These are phyloP conservation scores for Penicillium macrosclerotiorum DNA, from an alignment of 495 filamentous ascomycete genomes.

Conservation along the genomic window DNA sequence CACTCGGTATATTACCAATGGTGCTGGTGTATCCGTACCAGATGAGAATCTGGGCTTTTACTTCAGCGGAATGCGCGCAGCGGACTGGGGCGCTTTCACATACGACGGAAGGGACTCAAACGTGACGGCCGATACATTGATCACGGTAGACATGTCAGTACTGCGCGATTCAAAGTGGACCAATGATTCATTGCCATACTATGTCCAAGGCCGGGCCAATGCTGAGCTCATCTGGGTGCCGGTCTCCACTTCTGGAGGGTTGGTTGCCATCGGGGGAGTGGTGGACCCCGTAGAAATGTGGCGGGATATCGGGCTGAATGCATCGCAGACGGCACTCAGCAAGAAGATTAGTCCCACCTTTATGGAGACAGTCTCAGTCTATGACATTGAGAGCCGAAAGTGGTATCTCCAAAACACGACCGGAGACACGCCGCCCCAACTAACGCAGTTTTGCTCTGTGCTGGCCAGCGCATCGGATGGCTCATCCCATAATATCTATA, in stretches of 20 bases:
- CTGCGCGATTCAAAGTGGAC: conserved; percentile 51
- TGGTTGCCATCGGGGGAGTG: conserved; percentile 70
- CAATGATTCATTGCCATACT: conserved; percentile 52
- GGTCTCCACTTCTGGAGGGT: conserved; percentile 57
- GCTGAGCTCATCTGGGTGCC: conserved; percentile 72
- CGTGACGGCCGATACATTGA: conserved; percentile 42
- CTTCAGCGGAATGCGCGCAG: conserved; percentile 60
- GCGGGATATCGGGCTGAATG: conserved; percentile 12
- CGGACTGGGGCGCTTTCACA: conserved; percentile 46
- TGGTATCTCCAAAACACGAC: conserved; percentile 60
- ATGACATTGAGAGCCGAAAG: conserved; percentile 55
- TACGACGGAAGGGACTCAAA: conserved; percentile 29
- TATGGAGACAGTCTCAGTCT: conserved; percentile 66
- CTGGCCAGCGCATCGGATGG: conserved; percentile 58
- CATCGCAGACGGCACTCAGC: conserved; percentile 39
- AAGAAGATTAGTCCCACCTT: conserved; percentile 55
- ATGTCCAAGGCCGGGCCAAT: conserved; percentile 54
- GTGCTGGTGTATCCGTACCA: conserved; percentile 60
- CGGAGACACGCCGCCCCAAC: conserved; percentile 49
- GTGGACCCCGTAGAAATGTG: conserved; percentile 45
- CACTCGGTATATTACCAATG: conserved; percentile 64
- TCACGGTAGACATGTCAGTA: conserved; percentile 57
- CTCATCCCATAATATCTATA: conserved; percentile 69
- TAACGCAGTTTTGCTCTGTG: conserved; percentile 65
- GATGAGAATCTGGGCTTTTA: conserved; percentile 74